Percentiles rank a stretch among this genome's conserved stretches.
Evolutionary conservation across 2,329 filamentous ascomycete genomes (phyloP).

Genomic region (Zymoseptoria crescenta): DNA sequence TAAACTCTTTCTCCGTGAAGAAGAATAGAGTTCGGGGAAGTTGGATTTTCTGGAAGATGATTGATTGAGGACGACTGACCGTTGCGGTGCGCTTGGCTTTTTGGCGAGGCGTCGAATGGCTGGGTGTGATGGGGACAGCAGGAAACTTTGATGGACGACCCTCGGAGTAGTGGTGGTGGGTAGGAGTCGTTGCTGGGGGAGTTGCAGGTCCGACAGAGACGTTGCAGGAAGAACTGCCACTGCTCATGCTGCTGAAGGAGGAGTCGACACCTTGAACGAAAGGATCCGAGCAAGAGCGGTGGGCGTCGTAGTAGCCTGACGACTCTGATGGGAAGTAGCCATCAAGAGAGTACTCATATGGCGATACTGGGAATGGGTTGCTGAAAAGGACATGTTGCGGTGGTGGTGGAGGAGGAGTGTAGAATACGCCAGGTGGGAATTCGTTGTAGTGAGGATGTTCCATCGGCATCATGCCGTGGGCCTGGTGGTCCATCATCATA

Average conservation of each 20-base stretch:
- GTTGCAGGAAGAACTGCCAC: slow-evolving; percentile 15
- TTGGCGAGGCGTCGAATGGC: slow-evolving; percentile 15
- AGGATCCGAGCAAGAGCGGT: slow-evolving; percentile 14
- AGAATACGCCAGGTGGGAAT: slow-evolving; percentile 11
- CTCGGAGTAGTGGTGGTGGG: slow-evolving; percentile 3
- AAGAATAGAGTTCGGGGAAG: neutral
- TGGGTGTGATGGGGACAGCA: slow-evolving; percentile 17
- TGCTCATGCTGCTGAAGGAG: slow-evolving; percentile 13
- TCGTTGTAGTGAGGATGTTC: slow-evolving; percentile 16
- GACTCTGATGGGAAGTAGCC: slow-evolving; percentile 14
- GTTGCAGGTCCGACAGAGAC: slow-evolving; percentile 15
- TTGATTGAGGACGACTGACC: slow-evolving; percentile 6
- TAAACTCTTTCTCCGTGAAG: neutral
- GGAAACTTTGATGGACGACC: slow-evolving; percentile 12
- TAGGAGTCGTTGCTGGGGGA: slow-evolving; percentile 5
- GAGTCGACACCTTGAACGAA: slow-evolving; percentile 9
- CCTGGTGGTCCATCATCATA: slow-evolving; percentile 14
- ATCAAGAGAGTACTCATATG: slow-evolving; percentile 13
- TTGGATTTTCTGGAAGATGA: neutral
- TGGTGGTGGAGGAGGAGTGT: slow-evolving; percentile 13
- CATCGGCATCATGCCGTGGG: slow-evolving; percentile 9
- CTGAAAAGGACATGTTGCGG: slow-evolving; percentile 15
- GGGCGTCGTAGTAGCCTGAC: slow-evolving; percentile 8
- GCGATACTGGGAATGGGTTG: slow-evolving; percentile 12
- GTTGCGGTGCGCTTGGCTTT: slow-evolving; percentile 21